Evolutionary conservation across 768 basidiomycete species (phyloP).

Genomic region (Rhodotorula sphaerocarpa): DNA sequence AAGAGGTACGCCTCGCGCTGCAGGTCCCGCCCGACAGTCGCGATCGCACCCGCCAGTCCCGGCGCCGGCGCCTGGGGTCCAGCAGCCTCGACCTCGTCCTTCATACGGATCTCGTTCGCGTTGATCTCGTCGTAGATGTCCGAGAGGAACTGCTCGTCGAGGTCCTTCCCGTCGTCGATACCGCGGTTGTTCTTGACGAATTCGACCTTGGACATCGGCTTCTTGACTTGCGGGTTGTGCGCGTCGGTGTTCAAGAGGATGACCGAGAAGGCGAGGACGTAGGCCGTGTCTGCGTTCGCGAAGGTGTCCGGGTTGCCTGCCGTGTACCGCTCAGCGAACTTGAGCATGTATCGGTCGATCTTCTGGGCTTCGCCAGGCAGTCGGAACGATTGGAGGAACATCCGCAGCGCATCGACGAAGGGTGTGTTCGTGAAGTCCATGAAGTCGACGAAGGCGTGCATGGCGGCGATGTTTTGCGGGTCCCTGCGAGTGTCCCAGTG

Average conservation of each 20-base stretch:
- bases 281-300: slow-evolving; percentile 91
- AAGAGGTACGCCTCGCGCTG: slow-evolving; percentile 93
- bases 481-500: slow-evolving; percentile 52
- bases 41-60: slow-evolving; percentile 71
- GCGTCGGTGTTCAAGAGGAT: slow-evolving; percentile 97
- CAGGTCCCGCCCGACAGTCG: slow-evolving; percentile 83
- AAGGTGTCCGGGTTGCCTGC: slow-evolving; percentile 78
- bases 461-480: slow-evolving; percentile 76
- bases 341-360: slow-evolving; percentile 97
- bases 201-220: slow-evolving; percentile 82
- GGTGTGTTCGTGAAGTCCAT: slow-evolving; percentile 72
- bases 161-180: slow-evolving; percentile 81
- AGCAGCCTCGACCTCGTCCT: slow-evolving; percentile 72
- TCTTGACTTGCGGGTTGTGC: slow-evolving; percentile 88
- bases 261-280: slow-evolving; percentile 87
- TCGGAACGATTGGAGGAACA: slow-evolving; percentile 90
- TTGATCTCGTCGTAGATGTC: slow-evolving; percentile 84
- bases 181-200: slow-evolving; percentile 93
- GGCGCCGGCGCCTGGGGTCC: slow-evolving; percentile 46
- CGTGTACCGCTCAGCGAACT: slow-evolving; percentile 95
- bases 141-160: slow-evolving; percentile 74
- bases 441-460: slow-evolving; percentile 95
- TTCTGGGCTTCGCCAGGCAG: slow-evolving; percentile 96
- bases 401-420: slow-evolving; percentile 81
- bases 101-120: slow-evolving; percentile 92